These are phyloP conservation scores for Penicillium thymicola DNA, from an alignment of 2,329 filamentous ascomycete genomes.

Conservation along the genomic window DNA sequence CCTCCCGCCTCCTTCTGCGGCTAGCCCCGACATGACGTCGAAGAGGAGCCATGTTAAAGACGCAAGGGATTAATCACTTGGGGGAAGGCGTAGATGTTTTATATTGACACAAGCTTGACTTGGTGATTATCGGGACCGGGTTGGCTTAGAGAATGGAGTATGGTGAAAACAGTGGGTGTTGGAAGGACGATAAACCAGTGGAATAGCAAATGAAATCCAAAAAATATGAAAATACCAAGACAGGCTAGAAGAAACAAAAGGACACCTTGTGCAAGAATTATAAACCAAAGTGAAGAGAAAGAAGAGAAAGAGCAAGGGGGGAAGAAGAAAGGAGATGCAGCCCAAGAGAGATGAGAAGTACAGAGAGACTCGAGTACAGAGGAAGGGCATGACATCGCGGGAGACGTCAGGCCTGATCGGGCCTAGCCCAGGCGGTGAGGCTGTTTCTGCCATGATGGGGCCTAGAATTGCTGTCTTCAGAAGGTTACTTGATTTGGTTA, in stretches of 20 bases:
- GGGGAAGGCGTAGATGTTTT: not conserved
- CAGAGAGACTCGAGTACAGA: constrained; percentile 16
- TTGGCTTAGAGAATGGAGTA: constrained; percentile 12
- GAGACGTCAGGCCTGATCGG: constrained; percentile 24
- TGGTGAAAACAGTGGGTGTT: constrained; percentile 19
- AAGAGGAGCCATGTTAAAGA: constrained; percentile 41
- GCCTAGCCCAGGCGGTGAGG: constrained; percentile 23
- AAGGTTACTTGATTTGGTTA: constrained; percentile 8
- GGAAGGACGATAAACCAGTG: constrained; percentile 17
- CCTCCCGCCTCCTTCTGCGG: constrained; percentile 45
- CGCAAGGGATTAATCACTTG: not conserved
- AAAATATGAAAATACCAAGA: constrained; percentile 10
- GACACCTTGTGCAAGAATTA: constrained; percentile 6
- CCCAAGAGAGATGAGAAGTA: constrained; percentile 18
- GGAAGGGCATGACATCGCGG: constrained; percentile 24
- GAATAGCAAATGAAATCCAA: not conserved
- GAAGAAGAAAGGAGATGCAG: constrained; percentile 18
- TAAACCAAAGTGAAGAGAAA: constrained; percentile 6
- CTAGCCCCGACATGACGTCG: constrained; percentile 46
- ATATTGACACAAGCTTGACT: constrained; percentile 5
- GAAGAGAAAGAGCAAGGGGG: constrained; percentile 16
- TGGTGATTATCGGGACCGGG: constrained; percentile 5
- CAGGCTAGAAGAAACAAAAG: constrained; percentile 1
- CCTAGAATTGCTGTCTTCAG: constrained; percentile 7
- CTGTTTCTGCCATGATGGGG: constrained; percentile 18